Evolutionary conservation across 2,329 filamentous ascomycete species (phyloP).

Genomic region (Clarireedia monteithiana): DNA sequence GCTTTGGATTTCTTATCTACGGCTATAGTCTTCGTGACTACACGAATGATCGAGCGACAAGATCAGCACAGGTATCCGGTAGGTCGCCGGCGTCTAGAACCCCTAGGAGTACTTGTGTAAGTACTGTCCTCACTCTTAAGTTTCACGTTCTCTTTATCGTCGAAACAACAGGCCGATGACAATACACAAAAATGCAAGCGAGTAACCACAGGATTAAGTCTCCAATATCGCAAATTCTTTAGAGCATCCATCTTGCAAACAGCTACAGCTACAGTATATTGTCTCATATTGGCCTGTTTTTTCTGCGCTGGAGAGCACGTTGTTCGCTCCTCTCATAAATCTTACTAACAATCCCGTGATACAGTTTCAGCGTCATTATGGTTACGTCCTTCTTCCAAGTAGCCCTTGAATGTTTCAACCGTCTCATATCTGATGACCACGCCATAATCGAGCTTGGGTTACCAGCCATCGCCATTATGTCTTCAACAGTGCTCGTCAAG

Average conservation of each 20-base stretch:
- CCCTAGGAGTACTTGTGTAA: conserved; percentile 49
- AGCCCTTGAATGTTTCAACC: conserved; percentile 50
- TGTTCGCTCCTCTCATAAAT: not conserved
- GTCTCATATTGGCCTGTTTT: too few relatives aligned
- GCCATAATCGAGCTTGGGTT: conserved; percentile 41
- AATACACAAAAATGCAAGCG: too few relatives aligned
- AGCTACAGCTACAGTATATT: too few relatives aligned
- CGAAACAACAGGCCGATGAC: not conserved
- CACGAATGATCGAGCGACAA: conserved; percentile 44
- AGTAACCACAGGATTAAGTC: too few relatives aligned
- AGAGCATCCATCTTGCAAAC: too few relatives aligned
- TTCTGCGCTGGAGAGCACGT: too few relatives aligned
- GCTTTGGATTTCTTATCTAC: conserved; percentile 51
- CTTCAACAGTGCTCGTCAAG: conserved; percentile 49
- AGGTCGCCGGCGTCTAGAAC: conserved; percentile 47
- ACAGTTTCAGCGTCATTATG: conserved; percentile 51
- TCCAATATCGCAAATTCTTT: too few relatives aligned
- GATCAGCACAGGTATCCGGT: conserved; percentile 44
- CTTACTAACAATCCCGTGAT: not conserved
- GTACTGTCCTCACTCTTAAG: not conserved
- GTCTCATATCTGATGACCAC: conserved; percentile 43
- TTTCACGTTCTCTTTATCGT: not conserved
- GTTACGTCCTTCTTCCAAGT: conserved; percentile 55
- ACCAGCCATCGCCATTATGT: conserved; percentile 49
- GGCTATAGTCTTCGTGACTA: conserved; percentile 53